Evolutionary conservation across 192 early-diverging fungal genomes (phyloP).

Genomic region (Gigaspora rosea): DNA sequence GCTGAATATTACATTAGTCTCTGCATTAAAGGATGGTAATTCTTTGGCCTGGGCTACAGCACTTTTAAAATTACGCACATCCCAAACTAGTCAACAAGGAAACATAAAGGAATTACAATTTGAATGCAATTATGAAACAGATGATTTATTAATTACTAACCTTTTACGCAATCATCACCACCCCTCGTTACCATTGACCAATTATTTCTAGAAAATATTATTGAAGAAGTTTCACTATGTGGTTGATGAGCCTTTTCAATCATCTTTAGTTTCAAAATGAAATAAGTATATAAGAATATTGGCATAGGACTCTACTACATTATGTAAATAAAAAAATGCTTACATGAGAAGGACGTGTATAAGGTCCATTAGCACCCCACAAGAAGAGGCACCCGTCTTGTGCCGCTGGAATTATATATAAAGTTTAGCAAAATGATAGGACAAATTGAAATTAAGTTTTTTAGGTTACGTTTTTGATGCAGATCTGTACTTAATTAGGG

Average conservation of each 20-base stretch:
- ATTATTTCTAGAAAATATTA: constrained; percentile 70
- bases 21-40: constrained; percentile 68
- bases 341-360: constrained; percentile 66
- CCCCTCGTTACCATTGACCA: constrained; percentile 72
- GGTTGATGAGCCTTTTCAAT: constrained; percentile 71
- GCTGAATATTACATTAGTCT: constrained; percentile 80
- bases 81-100: constrained; percentile 70
- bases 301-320: background rate
- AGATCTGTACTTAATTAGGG: too few relatives aligned
- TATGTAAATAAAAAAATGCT: constrained; percentile 21
- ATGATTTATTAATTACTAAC: constrained; percentile 12
- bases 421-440: background rate
- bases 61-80: constrained; percentile 71
- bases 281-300: background rate
- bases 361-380: constrained; percentile 71
- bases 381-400: constrained; percentile 77
- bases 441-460: constrained; percentile 3
- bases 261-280: constrained; percentile 37
- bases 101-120: background rate
- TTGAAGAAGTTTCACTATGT: constrained; percentile 67
- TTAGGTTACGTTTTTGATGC: too few relatives aligned
- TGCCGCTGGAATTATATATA: constrained; percentile 45
- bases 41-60: constrained; percentile 59
- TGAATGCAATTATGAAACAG: background rate
- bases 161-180: constrained; percentile 85